Evolutionary conservation across 2,329 filamentous ascomycete species (phyloP).

Genomic region (Fusarium coffeatum): DNA sequence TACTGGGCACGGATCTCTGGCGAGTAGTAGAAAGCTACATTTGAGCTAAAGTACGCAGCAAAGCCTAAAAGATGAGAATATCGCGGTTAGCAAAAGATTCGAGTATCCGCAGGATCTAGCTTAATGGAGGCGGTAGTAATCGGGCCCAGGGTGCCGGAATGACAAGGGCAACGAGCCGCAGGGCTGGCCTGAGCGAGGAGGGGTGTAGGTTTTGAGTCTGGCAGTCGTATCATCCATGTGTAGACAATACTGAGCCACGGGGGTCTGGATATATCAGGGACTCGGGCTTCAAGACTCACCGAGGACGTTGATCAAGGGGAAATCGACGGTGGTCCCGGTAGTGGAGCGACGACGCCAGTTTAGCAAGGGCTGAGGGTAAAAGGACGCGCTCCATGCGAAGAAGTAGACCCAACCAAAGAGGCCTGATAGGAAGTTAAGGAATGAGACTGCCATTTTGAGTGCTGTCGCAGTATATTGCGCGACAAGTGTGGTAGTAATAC

Average conservation of each 20-base stretch:
- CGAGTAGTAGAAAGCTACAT: slow-evolving; percentile 80
- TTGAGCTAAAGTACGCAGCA: slow-evolving; percentile 80
- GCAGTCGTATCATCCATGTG: slow-evolving; percentile 35
- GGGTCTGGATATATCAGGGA: slow-evolving; percentile 8
- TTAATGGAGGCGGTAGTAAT: slow-evolving; percentile 21
- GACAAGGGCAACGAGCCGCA: slow-evolving; percentile 18
- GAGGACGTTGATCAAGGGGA: slow-evolving; percentile 78
- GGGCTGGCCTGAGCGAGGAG: slow-evolving; percentile 8
- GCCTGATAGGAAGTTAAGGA: slow-evolving; percentile 64
- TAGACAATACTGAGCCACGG: neutral
- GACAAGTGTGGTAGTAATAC: neutral
- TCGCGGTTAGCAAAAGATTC: slow-evolving; percentile 28
- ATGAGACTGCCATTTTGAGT: slow-evolving; percentile 44
- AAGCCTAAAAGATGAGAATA: slow-evolving; percentile 65
- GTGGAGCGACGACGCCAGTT: slow-evolving; percentile 84
- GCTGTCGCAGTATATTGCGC: neutral
- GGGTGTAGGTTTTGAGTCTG: slow-evolving; percentile 17
- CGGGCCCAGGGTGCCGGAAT: slow-evolving; percentile 18
- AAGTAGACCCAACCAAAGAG: slow-evolving; percentile 82
- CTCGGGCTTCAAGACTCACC: slow-evolving; percentile 54
- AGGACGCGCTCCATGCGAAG: slow-evolving; percentile 84
- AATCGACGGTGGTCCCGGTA: slow-evolving; percentile 86
- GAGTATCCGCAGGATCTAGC: slow-evolving; percentile 5
- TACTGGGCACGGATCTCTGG: slow-evolving; percentile 83
- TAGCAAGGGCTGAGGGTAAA: slow-evolving; percentile 89